These are phyloP conservation scores for Endothia cerciana DNA, from an alignment of 2,329 filamentous ascomycete species.

Conservation along the genomic window DNA sequence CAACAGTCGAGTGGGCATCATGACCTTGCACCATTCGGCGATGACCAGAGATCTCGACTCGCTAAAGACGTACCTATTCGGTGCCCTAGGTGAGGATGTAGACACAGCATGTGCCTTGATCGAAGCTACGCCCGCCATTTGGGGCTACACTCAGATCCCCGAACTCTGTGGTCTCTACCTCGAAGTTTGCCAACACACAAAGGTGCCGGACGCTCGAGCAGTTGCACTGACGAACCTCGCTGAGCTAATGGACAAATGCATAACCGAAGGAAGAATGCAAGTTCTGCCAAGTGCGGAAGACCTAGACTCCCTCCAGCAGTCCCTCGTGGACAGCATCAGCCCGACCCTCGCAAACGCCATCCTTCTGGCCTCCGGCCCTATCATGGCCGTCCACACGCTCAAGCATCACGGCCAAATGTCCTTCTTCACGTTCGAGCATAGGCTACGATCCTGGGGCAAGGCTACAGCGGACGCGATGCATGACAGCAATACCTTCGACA, in stretches of 20 bases:
- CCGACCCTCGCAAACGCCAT: slow-evolving; percentile 55
- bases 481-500: slow-evolving; percentile 64
- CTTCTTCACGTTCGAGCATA: slow-evolving; percentile 28
- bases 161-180: slow-evolving; percentile 49
- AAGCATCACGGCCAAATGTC: slow-evolving; percentile 28
- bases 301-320: slow-evolving; percentile 42
- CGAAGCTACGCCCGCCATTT: slow-evolving; percentile 42
- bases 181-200: slow-evolving; percentile 43
- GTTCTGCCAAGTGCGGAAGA: slow-evolving; percentile 39
- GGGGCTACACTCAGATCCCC: slow-evolving; percentile 33
- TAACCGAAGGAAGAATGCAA: slow-evolving; percentile 36
- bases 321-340: slow-evolving; percentile 46
- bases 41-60: slow-evolving; percentile 24
- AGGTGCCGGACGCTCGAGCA: slow-evolving; percentile 50
- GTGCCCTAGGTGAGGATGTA: slow-evolving; percentile 43
- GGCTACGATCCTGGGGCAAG: slow-evolving; percentile 48
- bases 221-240: slow-evolving; percentile 53
- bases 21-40: slow-evolving; percentile 42
- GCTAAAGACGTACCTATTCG: slow-evolving; percentile 40
- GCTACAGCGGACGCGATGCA: slow-evolving; percentile 54
- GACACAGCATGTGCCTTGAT: slow-evolving; percentile 48
- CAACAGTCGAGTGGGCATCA: slow-evolving; percentile 43
- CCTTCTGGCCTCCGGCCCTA: slow-evolving; percentile 52
- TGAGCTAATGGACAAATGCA: slow-evolving; percentile 46
- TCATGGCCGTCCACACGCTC: slow-evolving; percentile 42